phyloP scores from a whole-genome alignment of 2,329 filamentous ascomycete species.

The Ophioceras dolichostomum region DNA sequence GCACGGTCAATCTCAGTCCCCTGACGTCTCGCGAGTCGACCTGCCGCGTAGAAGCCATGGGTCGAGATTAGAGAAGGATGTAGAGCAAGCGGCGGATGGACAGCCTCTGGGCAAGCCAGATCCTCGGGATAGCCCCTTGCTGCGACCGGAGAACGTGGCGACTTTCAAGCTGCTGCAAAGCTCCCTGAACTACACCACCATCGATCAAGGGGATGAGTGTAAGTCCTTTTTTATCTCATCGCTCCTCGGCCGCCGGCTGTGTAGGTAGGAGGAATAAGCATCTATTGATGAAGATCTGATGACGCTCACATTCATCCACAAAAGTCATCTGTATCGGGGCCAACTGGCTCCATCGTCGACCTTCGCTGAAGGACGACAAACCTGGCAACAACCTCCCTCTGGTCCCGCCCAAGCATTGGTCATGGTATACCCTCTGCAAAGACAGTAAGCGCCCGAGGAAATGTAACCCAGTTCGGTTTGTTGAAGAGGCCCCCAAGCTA shows the following conservation, averaged over 20 bases:
- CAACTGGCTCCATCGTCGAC: constrained; percentile 43
- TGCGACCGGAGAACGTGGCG: constrained; percentile 15
- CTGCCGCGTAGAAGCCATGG: not conserved
- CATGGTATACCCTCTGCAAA: constrained; percentile 57
- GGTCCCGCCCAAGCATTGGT: constrained; percentile 41
- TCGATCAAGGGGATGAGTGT: constrained; percentile 57
- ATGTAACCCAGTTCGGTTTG: not conserved
- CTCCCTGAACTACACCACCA: constrained; percentile 65
- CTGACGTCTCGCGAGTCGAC: too few species aligned
- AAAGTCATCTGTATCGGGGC: constrained; percentile 59
- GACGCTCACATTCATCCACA: too few species aligned
- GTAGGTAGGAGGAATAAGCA: too few species aligned
- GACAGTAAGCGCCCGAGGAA: constrained; percentile 38
- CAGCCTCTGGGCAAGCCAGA: constrained; percentile 3
- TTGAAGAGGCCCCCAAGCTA: too few species aligned
- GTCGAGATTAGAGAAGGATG: constrained; percentile 1
- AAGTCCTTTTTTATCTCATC: too few species aligned
- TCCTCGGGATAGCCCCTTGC: not conserved
- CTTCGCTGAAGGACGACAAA: not conserved
- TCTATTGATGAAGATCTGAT: too few species aligned
- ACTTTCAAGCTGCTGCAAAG: constrained; percentile 46
- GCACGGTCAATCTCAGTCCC: too few species aligned
- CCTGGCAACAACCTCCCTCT: constrained; percentile 18
- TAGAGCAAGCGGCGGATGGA: constrained; percentile 4
- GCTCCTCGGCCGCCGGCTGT: too few species aligned